A percentile compares a stretch with the other conserved stretches of the same genome.
These are phyloP conservation scores for Lantana camara DNA, from an alignment of 257 asterid species.

Conservation along the genomic window DNA sequence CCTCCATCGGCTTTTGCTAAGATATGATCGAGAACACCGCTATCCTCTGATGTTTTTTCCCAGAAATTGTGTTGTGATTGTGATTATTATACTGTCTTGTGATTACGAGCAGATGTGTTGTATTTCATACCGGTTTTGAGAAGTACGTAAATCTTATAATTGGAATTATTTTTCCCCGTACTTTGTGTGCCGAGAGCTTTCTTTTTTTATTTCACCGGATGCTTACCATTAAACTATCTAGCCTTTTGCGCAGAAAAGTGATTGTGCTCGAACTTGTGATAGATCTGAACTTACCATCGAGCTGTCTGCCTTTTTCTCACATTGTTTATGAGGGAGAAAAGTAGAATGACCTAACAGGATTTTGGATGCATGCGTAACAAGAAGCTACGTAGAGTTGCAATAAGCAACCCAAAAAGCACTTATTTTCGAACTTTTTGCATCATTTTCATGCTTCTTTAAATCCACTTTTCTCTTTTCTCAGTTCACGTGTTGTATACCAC, in stretches of 20 bases:
- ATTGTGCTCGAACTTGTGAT: too few relatives aligned
- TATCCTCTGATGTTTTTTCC: background rate
- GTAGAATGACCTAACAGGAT: background rate
- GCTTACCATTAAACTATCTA: too few relatives aligned
- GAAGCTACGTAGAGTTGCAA: conserved; percentile 18
- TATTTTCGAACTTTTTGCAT: conserved; percentile 15
- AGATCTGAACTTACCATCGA: too few relatives aligned
- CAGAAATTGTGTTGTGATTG: background rate
- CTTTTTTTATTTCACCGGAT: too few relatives aligned
- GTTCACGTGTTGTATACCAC: conserved; percentile 30
- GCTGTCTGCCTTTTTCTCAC: too few relatives aligned
- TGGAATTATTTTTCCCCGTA: background rate
- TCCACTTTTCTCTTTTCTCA: background rate
- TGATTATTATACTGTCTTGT: background rate
- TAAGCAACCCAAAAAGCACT: conserved; percentile 11
- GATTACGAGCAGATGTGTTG: background rate
- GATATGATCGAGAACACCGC: background rate
- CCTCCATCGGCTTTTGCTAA: background rate
- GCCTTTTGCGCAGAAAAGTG: too few relatives aligned
- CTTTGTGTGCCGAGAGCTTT: too few relatives aligned
- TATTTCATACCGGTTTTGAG: background rate
- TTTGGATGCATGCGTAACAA: conserved; percentile 30
- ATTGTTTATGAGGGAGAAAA: background rate
- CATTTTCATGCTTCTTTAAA: conserved; percentile 32
- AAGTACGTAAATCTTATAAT: background rate